Percentiles rank a stretch among this genome's conserved stretches.
Conservation (phyloP, 768 basidiomycete genomes). For the Pholiota molesta region DNA sequence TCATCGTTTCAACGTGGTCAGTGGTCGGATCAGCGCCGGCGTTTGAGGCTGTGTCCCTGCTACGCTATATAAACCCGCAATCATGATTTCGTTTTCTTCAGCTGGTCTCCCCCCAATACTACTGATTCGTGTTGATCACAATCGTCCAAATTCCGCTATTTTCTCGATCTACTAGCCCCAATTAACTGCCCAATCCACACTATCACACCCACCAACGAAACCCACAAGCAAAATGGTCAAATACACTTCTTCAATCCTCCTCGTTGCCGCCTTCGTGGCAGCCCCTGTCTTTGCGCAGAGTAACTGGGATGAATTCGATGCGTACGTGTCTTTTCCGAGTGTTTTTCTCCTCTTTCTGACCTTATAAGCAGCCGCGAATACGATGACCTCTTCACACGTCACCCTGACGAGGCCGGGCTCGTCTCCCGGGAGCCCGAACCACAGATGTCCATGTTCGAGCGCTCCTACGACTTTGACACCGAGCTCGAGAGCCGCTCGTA, state of each 20-base stretch:
- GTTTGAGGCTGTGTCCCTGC: neutral
- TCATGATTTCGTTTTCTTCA: conserved; percentile 12
- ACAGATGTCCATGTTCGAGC: neutral
- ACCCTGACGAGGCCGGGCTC: conserved; percentile 18
- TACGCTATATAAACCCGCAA: conserved; percentile 7
- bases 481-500: conserved; percentile 7
- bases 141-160: neutral
- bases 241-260: conserved; percentile 14
- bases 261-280: conserved; percentile 17
- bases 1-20: neutral
- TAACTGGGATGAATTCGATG: conserved; percentile 18
- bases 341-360: neutral
- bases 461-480: conserved; percentile 2
- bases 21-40: neutral
- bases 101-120: conserved; percentile 24
- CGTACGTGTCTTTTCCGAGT: conserved; percentile 5
- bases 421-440: conserved; percentile 13
- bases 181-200: neutral
- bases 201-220: neutral
- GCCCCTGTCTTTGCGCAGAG: conserved; percentile 19
- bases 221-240: conserved; percentile 19
- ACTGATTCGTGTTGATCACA: conserved; percentile 20
- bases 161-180: neutral
- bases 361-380: conserved; percentile 13
- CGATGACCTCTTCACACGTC: conserved; percentile 17